phyloP scores from a whole-genome alignment of 768 basidiomycete species.

The Tephrocybe sp. region DNA sequence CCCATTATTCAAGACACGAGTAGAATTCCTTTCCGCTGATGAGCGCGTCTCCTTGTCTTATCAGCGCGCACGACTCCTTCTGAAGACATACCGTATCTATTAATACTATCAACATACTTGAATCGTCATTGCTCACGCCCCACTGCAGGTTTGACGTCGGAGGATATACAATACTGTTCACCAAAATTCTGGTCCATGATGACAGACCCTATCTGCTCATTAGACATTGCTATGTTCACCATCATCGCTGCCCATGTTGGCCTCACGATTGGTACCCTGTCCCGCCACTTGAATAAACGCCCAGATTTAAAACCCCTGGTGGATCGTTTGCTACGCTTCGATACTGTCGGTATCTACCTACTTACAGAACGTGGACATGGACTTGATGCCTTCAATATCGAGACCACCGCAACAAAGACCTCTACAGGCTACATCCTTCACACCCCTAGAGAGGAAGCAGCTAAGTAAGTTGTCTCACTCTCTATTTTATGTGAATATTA shows the following conservation, averaged over 20 bases:
- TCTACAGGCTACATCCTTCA: slow-evolving; percentile 52
- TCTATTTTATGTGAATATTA: not conserved
- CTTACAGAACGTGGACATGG: slow-evolving; percentile 60
- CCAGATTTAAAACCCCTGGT: slow-evolving; percentile 52
- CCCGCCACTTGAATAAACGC: slow-evolving; percentile 45
- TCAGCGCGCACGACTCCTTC: slow-evolving; percentile 44
- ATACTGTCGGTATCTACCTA: slow-evolving; percentile 53
- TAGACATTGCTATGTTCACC: slow-evolving; percentile 55
- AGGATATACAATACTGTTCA: slow-evolving; percentile 50
- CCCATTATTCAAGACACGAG: slow-evolving; percentile 44
- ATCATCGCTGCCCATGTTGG: slow-evolving; percentile 54
- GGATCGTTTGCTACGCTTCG: slow-evolving; percentile 48
- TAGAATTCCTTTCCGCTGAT: slow-evolving; percentile 44
- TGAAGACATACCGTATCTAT: slow-evolving; percentile 45
- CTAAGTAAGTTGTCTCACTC: slow-evolving; percentile 42
- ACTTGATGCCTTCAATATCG: slow-evolving; percentile 58
- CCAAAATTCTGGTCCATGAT: slow-evolving; percentile 53
- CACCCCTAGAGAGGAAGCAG: slow-evolving; percentile 57
- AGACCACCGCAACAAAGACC: slow-evolving; percentile 58
- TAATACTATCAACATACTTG: not conserved
- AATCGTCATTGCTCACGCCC: slow-evolving; percentile 13
- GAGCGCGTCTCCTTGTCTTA: slow-evolving; percentile 52
- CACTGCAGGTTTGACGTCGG: slow-evolving; percentile 37
- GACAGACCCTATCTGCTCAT: slow-evolving; percentile 50
- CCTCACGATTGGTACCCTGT: slow-evolving; percentile 53